Base-by-base conservation (phyloP, 495 filamentous ascomycete genomes). In the Xylaria cubensis region DNA sequence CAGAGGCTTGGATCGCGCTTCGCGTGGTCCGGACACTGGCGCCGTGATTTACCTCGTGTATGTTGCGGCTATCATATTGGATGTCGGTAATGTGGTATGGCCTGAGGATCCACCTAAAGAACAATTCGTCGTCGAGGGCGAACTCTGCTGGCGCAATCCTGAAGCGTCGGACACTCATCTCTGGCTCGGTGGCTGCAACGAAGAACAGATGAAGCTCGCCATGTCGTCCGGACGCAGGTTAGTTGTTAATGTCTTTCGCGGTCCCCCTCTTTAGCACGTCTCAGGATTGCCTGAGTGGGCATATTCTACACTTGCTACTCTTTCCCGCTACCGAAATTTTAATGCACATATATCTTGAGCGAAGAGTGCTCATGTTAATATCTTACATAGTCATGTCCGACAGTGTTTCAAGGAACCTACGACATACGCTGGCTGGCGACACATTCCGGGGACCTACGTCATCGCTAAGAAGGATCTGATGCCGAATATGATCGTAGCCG, bases 1-100 rank as follows among this genome's bases (percentile, higher is more conserved):
- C 48, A 82, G 83, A 42, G 85, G 82, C 19, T 71, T 79, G 13
- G 63, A 74, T 53, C 19, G 32, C 19, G 50, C 58, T 41, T 69
- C 70, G 10, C 72, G 72, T 26, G 72, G 72, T 7, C n/a, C 66
- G 3, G 59, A 46, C 21, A 56, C 59, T 1, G 53, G 58, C 50
- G 67, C 72, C 29, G 72, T 73, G 17, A 66, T 69, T 46, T 32
- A 59, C 32, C 61, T 73, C 2, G 51, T 73, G 1, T 73, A 73
- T 36, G 67, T 65, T 1, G 72, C 72, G 9, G 72, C 72, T 10
- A 69, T 73, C 24, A 2, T 73, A 4, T 29, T 73, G 1, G 72
- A 73, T 44, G 67, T 70, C 29, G 67, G 72, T 32, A 51, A 29
- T 1, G 1, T 58, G 48, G 66, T 73, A 51, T 73, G 72, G 72